Evolutionary conservation across 2,329 filamentous ascomycete species (phyloP), one percentile per base, ranked within the genome.

Genomic region (Fusarium sublunatum): DNA sequence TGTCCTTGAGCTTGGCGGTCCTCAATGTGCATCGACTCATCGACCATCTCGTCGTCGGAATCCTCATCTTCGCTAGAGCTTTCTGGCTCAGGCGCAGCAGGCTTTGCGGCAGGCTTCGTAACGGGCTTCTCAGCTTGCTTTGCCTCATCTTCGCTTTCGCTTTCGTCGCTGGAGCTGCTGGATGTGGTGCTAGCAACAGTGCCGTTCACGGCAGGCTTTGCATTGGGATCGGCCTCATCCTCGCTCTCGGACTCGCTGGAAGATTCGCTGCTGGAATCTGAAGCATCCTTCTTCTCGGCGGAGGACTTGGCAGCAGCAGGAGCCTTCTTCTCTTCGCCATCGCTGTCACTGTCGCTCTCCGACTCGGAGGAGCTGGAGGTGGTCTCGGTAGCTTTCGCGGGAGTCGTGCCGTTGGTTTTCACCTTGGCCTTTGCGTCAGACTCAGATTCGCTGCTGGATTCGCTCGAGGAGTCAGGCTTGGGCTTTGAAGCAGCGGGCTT

Each of bases 21-120:
- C 22, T 70, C 66, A n/a, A 77, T 73, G 41, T 77, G 75, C 67
- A 78, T 77, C 2, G 80, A 78, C 63, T 79, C 73, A 39, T 81
- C 77, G 4, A 68, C 72, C 59, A 73, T 74, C 29, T 74, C 70
- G 12, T 72, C 65, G n/a, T 70, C 70, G 7, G 70, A 70, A 29
- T 74, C 73, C 25, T 66, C 67, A 19, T 64, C 68, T 22, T 70
- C 70, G 40, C 70, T 68, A 25, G 66, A 62, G 48, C 51, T 69
- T 34, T 58, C 58, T 5, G 60, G 25, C 38, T 55, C 48, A 12
- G 67, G 41, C n/a, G 53, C 61, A 9, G 58, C 47, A 28, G 67
- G 25, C 41, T 71, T 67, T 7, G 41, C 13, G 26, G 53, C 43
- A 28, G 57, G 38, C 34, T 64, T 63, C 8, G 39, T 57, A 7